A percentile compares a stretch with the other conserved stretches of the same genome.
These are phyloP conservation scores for Monosporozyma solicola DNA, from an alignment of 805 yeast species.

Conservation along the genomic window DNA sequence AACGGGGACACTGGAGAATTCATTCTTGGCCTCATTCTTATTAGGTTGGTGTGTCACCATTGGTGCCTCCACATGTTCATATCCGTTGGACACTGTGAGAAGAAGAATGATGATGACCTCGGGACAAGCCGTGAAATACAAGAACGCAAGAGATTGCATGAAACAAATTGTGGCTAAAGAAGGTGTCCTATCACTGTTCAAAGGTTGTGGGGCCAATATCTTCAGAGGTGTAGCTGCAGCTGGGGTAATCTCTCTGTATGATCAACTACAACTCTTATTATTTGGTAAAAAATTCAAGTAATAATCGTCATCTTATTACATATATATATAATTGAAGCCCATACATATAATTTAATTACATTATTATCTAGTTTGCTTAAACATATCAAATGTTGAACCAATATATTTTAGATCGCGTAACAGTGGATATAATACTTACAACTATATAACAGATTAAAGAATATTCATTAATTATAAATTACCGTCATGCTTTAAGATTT, in stretches of 20 bases:
- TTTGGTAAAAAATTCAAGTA: constrained; percentile 93
- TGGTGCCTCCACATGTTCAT: constrained; percentile 97
- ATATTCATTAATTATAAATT: constrained; percentile 3
- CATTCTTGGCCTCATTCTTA: constrained; percentile 90
- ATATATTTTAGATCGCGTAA: too few species aligned
- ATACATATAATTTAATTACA: too few species aligned
- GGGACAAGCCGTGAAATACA: constrained; percentile 95
- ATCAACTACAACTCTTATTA: constrained; percentile 88
- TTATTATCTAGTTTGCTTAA: too few species aligned
- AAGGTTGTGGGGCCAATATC: constrained; percentile 99
- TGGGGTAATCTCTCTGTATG: constrained; percentile 97
- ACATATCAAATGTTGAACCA: too few species aligned
- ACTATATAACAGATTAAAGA: too few species aligned
- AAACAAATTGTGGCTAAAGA: constrained; percentile 88
- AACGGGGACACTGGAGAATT: constrained; percentile 90
- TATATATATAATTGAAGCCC: neutral
- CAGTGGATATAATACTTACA: too few species aligned
- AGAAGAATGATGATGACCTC: constrained; percentile 99
- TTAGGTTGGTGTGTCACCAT: constrained; percentile 98
- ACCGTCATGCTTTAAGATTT: constrained; percentile 15
- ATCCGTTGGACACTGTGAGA: constrained; percentile 98
- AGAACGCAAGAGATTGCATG: constrained; percentile 92
- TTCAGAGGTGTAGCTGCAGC: constrained; percentile 99
- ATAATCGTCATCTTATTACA: constrained; percentile 5
- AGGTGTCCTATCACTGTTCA: constrained; percentile 89